A percentile compares a stretch with the other conserved stretches of the same genome.
phyloP scores from a whole-genome alignment of 1,139 yeast species.

The Candida glucosophila region DNA sequence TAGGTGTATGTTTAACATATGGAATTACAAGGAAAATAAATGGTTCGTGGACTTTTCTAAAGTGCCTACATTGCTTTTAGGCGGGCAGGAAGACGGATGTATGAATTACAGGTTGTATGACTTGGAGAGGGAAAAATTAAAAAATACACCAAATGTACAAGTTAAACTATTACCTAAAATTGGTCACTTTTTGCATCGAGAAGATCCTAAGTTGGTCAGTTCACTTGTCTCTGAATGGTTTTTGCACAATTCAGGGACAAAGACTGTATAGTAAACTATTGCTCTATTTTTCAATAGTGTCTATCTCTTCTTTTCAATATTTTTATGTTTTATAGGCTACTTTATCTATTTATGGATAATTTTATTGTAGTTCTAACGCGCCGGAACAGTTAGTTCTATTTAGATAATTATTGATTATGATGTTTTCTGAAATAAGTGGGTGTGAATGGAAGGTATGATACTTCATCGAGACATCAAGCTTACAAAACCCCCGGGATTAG shows the following conservation, averaged over 20 bases:
- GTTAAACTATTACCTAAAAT: conserved; percentile 21
- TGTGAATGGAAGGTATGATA: too few species aligned
- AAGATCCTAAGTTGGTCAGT: conserved; percentile 25
- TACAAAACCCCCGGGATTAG: too few species aligned
- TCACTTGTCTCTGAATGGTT: conserved; percentile 23
- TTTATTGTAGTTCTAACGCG: too few species aligned
- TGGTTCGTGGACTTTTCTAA: conserved; percentile 27
- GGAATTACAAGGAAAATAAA: conserved; percentile 12
- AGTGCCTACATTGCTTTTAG: conserved; percentile 33
- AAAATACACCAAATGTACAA: conserved; percentile 13
- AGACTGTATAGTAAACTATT: too few species aligned
- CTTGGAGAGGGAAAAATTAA: conserved; percentile 16
- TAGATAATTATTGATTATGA: too few species aligned
- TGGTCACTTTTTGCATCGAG: conserved; percentile 39
- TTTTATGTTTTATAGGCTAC: too few species aligned
- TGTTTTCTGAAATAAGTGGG: too few species aligned
- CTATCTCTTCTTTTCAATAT: too few species aligned
- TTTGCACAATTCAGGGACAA: conserved; percentile 1
- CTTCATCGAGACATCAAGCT: too few species aligned
- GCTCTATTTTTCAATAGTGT: too few species aligned
- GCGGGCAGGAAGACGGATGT: conserved; percentile 34
- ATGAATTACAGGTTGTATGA: conserved; percentile 24
- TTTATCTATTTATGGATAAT: too few species aligned
- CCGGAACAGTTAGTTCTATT: too few species aligned
- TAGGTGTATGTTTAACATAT: conserved; percentile 21